phyloP scores from a whole-genome alignment of 2,329 filamentous ascomycete species.

The Colletotrichum coccodes region DNA sequence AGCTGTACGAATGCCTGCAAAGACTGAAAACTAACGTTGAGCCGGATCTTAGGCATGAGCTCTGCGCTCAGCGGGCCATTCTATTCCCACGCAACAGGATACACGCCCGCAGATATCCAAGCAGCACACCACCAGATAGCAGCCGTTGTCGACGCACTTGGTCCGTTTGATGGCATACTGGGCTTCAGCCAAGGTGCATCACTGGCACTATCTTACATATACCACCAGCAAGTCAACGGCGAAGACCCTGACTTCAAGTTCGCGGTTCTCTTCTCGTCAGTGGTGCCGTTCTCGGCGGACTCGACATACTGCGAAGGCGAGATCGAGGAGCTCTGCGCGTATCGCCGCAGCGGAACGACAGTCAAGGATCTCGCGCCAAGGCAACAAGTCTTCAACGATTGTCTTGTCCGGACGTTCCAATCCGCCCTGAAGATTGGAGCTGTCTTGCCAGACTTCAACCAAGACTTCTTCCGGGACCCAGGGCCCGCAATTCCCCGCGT shows the following conservation, averaged over 20 bases:
- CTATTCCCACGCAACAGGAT: conserved; percentile 12
- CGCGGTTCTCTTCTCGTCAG: conserved; percentile 23
- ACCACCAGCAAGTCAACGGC: conserved; percentile 16
- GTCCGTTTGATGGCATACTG: conserved; percentile 36
- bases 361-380: background rate
- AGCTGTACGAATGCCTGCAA: too few relatives aligned
- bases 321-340: conserved; percentile 14
- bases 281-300: conserved; percentile 16
- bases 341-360: background rate
- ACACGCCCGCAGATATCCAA: conserved; percentile 7
- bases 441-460: conserved; percentile 12
- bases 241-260: conserved; percentile 22
- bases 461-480: conserved; percentile 16
- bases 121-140: conserved; percentile 12
- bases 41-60: conserved; percentile 6
- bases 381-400: conserved; percentile 25
- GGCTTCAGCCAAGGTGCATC: conserved; percentile 37
- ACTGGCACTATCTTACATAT: conserved; percentile 16
- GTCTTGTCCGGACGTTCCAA: conserved; percentile 10
- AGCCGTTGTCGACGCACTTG: conserved; percentile 24
- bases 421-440: conserved; percentile 23
- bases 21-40: background rate
- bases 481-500: background rate
- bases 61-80: conserved; percentile 8
- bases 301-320: conserved; percentile 12